Evolutionary conservation across 2,329 filamentous ascomycete genomes (phyloP).

Genomic region (Gnomoniopsis smithogilvyi): DNA sequence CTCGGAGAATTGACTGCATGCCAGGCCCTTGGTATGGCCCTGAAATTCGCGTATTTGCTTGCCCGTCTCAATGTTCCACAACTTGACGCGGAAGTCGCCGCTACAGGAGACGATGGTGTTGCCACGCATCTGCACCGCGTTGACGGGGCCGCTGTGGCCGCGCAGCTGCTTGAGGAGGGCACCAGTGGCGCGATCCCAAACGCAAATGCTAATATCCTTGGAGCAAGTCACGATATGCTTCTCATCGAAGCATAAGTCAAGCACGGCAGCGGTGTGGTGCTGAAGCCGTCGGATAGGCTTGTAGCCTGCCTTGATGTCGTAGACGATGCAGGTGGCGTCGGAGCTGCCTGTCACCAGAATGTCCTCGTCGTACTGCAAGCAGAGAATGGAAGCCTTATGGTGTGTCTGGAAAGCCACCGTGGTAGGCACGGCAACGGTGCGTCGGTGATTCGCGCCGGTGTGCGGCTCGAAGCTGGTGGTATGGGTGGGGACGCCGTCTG

Average conservation of each 20-base stretch:
- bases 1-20: slow-evolving; percentile 93
- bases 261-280: slow-evolving; percentile 80
- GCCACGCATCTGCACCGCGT: slow-evolving; percentile 91
- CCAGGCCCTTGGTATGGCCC: slow-evolving; percentile 88
- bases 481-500: slow-evolving; percentile 49
- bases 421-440: slow-evolving; percentile 47
- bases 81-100: slow-evolving; percentile 87
- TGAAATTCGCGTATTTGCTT: slow-evolving; percentile 86
- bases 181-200: slow-evolving; percentile 86
- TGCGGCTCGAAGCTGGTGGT: slow-evolving; percentile 48
- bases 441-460: slow-evolving; percentile 21
- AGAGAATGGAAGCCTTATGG: slow-evolving; percentile 91
- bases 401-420: slow-evolving; percentile 60
- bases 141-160: slow-evolving; percentile 89
- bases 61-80: slow-evolving; percentile 92
- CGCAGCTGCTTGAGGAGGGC: slow-evolving; percentile 72
- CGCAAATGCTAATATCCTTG: slow-evolving; percentile 90
- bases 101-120: slow-evolving; percentile 92
- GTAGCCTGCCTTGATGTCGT: slow-evolving; percentile 77
- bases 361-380: slow-evolving; percentile 87
- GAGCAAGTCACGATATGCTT: slow-evolving; percentile 95
- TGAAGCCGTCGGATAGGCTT: slow-evolving; percentile 73
- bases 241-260: slow-evolving; percentile 91
- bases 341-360: slow-evolving; percentile 96
- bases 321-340: slow-evolving; percentile 86